phyloP scores from a whole-genome alignment of 306 rosid genomes.

The Prunus kanzakura region DNA sequence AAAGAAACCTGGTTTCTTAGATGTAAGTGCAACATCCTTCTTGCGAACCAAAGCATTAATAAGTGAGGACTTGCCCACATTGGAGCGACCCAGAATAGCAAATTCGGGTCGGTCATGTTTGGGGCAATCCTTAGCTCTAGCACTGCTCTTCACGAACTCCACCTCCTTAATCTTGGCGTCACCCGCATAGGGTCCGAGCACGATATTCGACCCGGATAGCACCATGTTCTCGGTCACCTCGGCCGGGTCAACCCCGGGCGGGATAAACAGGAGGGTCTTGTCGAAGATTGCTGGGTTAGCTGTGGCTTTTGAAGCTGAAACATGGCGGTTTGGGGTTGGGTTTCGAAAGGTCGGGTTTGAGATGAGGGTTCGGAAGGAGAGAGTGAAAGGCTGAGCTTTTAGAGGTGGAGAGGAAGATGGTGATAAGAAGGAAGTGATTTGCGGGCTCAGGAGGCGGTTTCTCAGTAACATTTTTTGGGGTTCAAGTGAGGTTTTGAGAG shows the following conservation, averaged over 20 bases:
- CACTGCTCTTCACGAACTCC: constrained; percentile 79
- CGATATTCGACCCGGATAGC: constrained; percentile 76
- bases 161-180: constrained; percentile 76
- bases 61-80: constrained; percentile 93
- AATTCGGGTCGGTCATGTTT: constrained; percentile 69
- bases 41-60: constrained; percentile 80
- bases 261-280: constrained; percentile 51
- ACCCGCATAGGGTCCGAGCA: constrained; percentile 84
- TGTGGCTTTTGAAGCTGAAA: constrained; percentile 39
- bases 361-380: constrained; percentile 31
- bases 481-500: neutral
- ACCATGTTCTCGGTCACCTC: constrained; percentile 61
- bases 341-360: constrained; percentile 32
- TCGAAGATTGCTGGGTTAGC: constrained; percentile 26
- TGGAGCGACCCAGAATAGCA: constrained; percentile 87
- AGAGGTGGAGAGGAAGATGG: constrained; percentile 11
- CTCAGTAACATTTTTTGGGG: constrained; percentile 34
- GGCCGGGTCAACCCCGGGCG: constrained; percentile 66
- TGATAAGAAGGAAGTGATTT: constrained; percentile 15
- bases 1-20: constrained; percentile 83
- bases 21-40: constrained; percentile 88
- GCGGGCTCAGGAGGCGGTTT: constrained; percentile 33
- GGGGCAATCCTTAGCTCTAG: constrained; percentile 75
- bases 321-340: constrained; percentile 24
- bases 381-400: constrained; percentile 9